Evolutionary conservation across 768 basidiomycete genomes (phyloP).

Genomic region (Cystofilobasidium capitatum): DNA sequence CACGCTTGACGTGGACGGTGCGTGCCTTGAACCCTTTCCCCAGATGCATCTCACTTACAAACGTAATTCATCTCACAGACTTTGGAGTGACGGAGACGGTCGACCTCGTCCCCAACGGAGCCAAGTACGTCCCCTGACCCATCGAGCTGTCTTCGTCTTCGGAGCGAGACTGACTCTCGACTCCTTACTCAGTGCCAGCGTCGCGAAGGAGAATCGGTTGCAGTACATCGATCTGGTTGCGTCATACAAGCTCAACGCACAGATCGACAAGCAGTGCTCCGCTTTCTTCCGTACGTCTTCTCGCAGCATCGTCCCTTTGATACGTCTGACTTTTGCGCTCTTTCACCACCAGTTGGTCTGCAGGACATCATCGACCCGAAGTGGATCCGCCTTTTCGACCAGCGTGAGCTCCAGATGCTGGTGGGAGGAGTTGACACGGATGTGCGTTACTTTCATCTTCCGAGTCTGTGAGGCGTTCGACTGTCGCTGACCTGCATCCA

Average conservation of each 20-base stretch:
- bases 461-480: not conserved
- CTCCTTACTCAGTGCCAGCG: conserved; percentile 50
- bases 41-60: not conserved
- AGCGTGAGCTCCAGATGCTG: conserved; percentile 84
- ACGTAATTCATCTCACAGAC: conserved; percentile 53
- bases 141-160: conserved; percentile 14
- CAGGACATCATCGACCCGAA: conserved; percentile 84
- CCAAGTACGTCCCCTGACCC: not conserved
- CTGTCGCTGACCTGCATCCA: not conserved
- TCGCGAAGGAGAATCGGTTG: conserved; percentile 79
- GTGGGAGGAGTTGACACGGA: conserved; percentile 66
- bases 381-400: conserved; percentile 97
- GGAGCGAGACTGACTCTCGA: conserved; percentile 45
- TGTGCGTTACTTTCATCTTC: not conserved
- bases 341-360: conserved; percentile 49
- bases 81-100: conserved; percentile 66
- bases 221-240: conserved; percentile 83
- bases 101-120: conserved; percentile 59
- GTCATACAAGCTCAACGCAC: conserved; percentile 64
- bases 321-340: not conserved
- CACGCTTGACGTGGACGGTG: conserved; percentile 75
- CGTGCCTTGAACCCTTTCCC: conserved; percentile 29
- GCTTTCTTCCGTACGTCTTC: conserved; percentile 52
- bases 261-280: conserved; percentile 49
- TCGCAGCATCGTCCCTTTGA: not conserved